phyloP scores from a whole-genome alignment of 1,139 yeast genomes.

The Suhomyces terraborum region DNA sequence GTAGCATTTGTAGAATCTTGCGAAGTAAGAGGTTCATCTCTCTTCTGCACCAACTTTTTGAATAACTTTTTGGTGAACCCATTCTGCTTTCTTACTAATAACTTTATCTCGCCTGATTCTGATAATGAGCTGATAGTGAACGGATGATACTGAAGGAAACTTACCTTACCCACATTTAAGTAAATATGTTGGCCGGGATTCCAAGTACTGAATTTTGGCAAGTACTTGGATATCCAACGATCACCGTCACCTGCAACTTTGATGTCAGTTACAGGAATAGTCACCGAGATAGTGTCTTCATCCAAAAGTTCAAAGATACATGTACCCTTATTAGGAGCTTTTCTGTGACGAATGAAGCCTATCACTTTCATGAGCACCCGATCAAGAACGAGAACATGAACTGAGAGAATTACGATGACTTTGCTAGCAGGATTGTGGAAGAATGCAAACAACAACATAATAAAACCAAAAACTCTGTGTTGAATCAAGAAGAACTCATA shows the following conservation, averaged over 20 bases:
- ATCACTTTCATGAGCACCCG: slow-evolving; percentile 37
- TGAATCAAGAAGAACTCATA: slow-evolving; percentile 48
- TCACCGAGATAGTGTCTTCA: slow-evolving; percentile 42
- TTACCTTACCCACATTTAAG: slow-evolving; percentile 42
- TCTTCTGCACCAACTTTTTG: slow-evolving; percentile 26
- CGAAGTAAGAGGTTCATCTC: slow-evolving; percentile 14
- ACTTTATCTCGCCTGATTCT: slow-evolving; percentile 38
- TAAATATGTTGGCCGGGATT: slow-evolving; percentile 51
- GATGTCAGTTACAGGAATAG: slow-evolving; percentile 36
- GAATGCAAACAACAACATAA: slow-evolving; percentile 46
- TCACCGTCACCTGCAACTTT: slow-evolving; percentile 18
- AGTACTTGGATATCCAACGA: slow-evolving; percentile 33
- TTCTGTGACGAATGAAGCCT: slow-evolving; percentile 33
- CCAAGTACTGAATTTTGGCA: slow-evolving; percentile 48
- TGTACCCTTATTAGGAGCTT: slow-evolving; percentile 43
- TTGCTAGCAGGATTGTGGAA: slow-evolving; percentile 44
- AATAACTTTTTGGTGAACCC: slow-evolving; percentile 48
- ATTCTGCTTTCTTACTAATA: slow-evolving; percentile 41
- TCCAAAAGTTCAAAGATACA: slow-evolving; percentile 45
- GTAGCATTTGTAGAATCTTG: background rate
- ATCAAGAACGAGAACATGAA: slow-evolving; percentile 50
- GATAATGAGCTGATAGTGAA: slow-evolving; percentile 47
- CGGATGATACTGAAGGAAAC: slow-evolving; percentile 47
- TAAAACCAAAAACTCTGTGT: slow-evolving; percentile 44
- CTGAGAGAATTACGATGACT: slow-evolving; percentile 42